Conservation (phyloP, 2,329 filamentous ascomycete species). For the Aquanectria penicillioides region DNA sequence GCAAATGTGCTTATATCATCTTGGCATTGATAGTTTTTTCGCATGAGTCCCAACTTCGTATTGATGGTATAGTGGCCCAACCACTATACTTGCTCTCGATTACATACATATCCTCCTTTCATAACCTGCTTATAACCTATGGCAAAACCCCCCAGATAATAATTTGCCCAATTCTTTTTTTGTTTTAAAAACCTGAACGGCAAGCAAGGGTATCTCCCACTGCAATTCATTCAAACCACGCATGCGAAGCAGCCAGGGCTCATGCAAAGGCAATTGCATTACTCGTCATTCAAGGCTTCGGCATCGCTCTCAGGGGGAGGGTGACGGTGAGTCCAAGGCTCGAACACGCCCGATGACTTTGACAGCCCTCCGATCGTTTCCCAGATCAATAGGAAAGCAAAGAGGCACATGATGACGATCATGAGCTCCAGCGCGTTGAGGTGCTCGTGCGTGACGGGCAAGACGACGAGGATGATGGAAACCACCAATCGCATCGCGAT, state of each 20-base stretch:
- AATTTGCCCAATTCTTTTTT: background rate
- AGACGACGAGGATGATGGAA: constrained; percentile 45
- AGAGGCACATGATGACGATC: constrained; percentile 54
- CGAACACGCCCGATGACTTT: constrained; percentile 44
- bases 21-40: constrained; percentile 1
- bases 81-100: no score
- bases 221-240: no score
- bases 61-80: no score
- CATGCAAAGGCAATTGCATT: background rate
- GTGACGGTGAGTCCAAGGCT: constrained; percentile 45
- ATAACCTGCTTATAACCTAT: no score
- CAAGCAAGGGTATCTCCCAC: constrained; percentile 6
- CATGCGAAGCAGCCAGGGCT: background rate
- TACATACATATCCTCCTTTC: no score
- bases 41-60: no score
- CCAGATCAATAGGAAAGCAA: constrained; percentile 55
- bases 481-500: constrained; percentile 48
- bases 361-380: constrained; percentile 52
- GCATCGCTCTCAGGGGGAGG: constrained; percentile 40
- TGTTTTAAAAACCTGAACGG: background rate
- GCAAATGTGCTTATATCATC: constrained; percentile 13
- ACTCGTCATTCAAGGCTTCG: constrained; percentile 16
- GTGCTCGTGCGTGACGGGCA: constrained; percentile 49
- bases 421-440: constrained; percentile 48
- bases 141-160: no score